Conservation (phyloP, 305 asterid genomes). For the Plantago rigida region DNA sequence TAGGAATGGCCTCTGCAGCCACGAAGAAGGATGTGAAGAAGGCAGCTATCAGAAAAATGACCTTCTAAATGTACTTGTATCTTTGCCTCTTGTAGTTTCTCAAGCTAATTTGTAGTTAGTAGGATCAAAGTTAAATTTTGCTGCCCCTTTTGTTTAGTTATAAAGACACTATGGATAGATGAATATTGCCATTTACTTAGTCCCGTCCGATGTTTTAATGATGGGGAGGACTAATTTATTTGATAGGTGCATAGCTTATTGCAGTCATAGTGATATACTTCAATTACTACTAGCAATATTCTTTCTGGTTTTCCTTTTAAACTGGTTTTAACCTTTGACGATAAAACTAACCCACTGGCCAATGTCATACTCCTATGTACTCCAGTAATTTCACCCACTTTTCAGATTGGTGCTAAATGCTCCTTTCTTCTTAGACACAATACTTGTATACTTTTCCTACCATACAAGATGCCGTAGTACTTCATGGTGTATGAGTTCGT, state of each 20-base stretch:
- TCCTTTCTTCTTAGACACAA: too few species aligned
- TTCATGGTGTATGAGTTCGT: too few species aligned
- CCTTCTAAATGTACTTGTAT: constrained; percentile 34
- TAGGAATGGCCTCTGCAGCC: constrained; percentile 35
- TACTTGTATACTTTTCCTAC: too few species aligned
- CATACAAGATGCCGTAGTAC: too few species aligned
- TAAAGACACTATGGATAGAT: constrained; percentile 10
- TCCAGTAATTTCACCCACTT: too few species aligned
- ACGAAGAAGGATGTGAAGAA: constrained; percentile 66
- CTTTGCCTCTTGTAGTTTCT: not conserved
- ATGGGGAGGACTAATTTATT: constrained; percentile 2
- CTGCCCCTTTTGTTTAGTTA: constrained; percentile 16
- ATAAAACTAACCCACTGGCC: too few species aligned
- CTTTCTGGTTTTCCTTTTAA: not conserved
- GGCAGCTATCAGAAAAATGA: constrained; percentile 49
- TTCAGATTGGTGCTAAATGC: too few species aligned
- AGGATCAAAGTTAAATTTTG: constrained; percentile 6
- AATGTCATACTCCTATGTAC: too few species aligned
- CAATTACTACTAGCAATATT: not conserved
- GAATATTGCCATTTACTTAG: not conserved
- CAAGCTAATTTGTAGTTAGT: constrained; percentile 7
- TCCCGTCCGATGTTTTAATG: not conserved
- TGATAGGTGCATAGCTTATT: not conserved
- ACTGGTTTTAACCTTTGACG: too few species aligned
- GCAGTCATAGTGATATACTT: not conserved